Conservation (phyloP, 345 rosid genomes). For the Balakata baccata region DNA sequence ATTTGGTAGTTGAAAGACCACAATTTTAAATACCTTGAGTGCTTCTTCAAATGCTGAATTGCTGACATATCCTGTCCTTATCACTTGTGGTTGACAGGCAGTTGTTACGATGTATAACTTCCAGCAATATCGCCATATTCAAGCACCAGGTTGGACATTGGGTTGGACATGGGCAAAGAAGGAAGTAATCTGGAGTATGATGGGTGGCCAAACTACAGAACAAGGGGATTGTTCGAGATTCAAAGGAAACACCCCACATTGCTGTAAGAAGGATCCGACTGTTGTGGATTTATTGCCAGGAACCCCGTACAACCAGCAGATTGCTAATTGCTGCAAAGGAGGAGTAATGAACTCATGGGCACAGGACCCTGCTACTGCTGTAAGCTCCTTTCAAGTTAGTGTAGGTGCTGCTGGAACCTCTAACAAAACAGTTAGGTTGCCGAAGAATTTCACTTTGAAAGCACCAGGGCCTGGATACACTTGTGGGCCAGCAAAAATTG, state of each 20-base stretch:
- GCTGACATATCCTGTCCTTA: not conserved
- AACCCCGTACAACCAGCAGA: conserved; percentile 37
- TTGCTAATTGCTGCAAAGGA: conserved; percentile 37
- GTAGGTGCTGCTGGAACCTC: conserved; percentile 36
- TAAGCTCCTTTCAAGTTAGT: conserved; percentile 31
- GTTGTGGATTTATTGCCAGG: conserved; percentile 35
- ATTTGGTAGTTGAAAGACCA: not conserved
- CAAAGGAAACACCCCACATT: conserved; percentile 33
- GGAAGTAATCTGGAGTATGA: conserved; percentile 35
- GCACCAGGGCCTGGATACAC: conserved; percentile 38
- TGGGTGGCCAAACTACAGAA: conserved; percentile 32
- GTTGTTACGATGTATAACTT: conserved; percentile 34
- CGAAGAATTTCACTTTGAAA: conserved; percentile 33
- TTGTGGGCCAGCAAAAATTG: conserved; percentile 34
- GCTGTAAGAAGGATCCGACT: conserved; percentile 32
- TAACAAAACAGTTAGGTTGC: conserved; percentile 31
- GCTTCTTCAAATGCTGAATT: not conserved
- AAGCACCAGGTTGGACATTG: conserved; percentile 35
- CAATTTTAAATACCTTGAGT: not conserved
- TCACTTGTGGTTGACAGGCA: conserved; percentile 20
- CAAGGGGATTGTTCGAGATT: conserved; percentile 33
- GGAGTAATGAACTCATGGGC: conserved; percentile 33
- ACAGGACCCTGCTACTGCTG: conserved; percentile 24
- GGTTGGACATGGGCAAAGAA: conserved; percentile 36
- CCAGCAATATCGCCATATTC: conserved; percentile 39